Conservation (phyloP, 1,139 yeast species). For the Arxiozyma telluris region DNA sequence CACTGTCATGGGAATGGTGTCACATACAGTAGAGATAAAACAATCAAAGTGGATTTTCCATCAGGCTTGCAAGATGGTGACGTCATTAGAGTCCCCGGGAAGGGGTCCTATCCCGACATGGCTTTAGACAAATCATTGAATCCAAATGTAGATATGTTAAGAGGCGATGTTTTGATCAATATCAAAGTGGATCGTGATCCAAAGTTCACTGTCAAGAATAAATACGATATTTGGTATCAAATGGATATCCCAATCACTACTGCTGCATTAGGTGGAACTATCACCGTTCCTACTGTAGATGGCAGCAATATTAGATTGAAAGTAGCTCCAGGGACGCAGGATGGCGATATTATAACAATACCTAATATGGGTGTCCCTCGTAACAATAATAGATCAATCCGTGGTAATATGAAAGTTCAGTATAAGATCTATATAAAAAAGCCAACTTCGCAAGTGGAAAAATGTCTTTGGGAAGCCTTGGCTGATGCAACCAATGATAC, state of each 20-base stretch:
- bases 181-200: conserved; percentile 70
- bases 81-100: conserved; percentile 73
- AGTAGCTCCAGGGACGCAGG: conserved; percentile 81
- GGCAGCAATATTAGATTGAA: conserved; percentile 66
- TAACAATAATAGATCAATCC: conserved; percentile 34
- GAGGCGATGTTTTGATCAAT: conserved; percentile 83
- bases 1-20: conserved; percentile 90
- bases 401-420: conserved; percentile 77
- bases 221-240: conserved; percentile 47
- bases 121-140: conserved; percentile 46
- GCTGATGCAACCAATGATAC: conserved; percentile 84
- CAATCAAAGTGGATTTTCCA: conserved; percentile 75
- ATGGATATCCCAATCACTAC: conserved; percentile 84
- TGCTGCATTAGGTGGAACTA: conserved; percentile 89
- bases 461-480: conserved; percentile 84
- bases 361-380: conserved; percentile 85
- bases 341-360: conserved; percentile 63
- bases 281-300: conserved; percentile 79
- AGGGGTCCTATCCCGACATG: conserved; percentile 81
- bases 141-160: conserved; percentile 42
- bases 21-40: conserved; percentile 47
- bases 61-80: conserved; percentile 85
- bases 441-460: conserved; percentile 80
- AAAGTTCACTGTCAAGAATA: conserved; percentile 48
- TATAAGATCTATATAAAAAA: conserved; percentile 63